Evolutionary conservation across 768 basidiomycete genomes (phyloP).

Genomic region (Boletus eberwhitei): DNA sequence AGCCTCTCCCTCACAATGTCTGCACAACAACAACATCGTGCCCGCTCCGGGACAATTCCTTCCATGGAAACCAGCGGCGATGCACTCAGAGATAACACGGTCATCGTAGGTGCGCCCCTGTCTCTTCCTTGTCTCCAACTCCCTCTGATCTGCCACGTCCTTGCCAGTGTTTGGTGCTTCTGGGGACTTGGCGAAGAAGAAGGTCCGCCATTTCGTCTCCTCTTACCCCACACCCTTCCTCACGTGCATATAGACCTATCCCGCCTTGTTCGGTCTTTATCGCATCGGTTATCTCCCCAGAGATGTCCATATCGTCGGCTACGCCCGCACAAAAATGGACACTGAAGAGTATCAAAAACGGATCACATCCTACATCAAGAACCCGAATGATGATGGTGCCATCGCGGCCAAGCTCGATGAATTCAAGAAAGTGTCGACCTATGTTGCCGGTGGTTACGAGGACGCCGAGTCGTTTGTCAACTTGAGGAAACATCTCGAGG

Average conservation of each 20-base stretch:
- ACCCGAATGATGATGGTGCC: slow-evolving; percentile 57
- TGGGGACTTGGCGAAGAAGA: slow-evolving; percentile 98
- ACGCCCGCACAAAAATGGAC: slow-evolving; percentile 96
- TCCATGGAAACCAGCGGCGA: slow-evolving; percentile 78
- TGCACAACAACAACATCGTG: slow-evolving; percentile 42
- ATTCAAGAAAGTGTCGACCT: slow-evolving; percentile 80
- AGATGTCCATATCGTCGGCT: slow-evolving; percentile 88
- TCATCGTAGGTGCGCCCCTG: slow-evolving; percentile 71
- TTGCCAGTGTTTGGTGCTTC: slow-evolving; percentile 86
- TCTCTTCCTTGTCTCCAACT: slow-evolving; percentile 3
- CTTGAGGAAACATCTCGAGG: slow-evolving; percentile 72
- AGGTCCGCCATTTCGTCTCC: slow-evolving; percentile 47
- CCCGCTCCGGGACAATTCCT: slow-evolving; percentile 80
- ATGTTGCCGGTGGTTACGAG: slow-evolving; percentile 88
- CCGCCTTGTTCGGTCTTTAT: slow-evolving; percentile 90
- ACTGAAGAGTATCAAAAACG: slow-evolving; percentile 81
- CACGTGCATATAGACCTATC: slow-evolving; percentile 68
- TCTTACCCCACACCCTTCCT: slow-evolving; percentile 38
- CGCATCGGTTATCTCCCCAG: slow-evolving; percentile 75
- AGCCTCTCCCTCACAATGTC: slow-evolving; percentile 13
- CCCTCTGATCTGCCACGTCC: slow-evolving; percentile 8
- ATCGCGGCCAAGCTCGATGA: slow-evolving; percentile 63
- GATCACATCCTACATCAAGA: slow-evolving; percentile 82
- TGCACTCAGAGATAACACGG: slow-evolving; percentile 80
- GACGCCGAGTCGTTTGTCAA: slow-evolving; percentile 73